phyloP scores from a whole-genome alignment of 805 yeast species.

The Monosporozyma solicola region DNA sequence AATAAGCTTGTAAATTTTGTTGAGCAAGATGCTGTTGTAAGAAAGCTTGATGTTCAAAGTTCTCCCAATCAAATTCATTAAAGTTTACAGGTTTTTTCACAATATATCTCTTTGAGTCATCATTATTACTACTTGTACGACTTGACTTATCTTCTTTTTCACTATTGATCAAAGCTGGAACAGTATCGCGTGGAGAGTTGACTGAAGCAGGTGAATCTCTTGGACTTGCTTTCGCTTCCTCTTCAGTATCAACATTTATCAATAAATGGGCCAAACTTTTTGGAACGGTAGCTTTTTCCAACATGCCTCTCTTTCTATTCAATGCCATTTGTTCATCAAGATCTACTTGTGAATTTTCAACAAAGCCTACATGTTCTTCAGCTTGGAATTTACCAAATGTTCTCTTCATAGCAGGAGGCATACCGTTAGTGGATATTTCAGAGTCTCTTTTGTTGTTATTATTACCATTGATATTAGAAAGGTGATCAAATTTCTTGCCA shows the following conservation, averaged over 20 bases:
- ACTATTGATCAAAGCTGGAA: not conserved
- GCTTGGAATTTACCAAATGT: slow-evolving; percentile 30
- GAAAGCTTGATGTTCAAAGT: slow-evolving; percentile 29
- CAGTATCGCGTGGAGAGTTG: not conserved
- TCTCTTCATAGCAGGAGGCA: slow-evolving; percentile 54
- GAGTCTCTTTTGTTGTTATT: not conserved
- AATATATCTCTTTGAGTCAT: slow-evolving; percentile 15
- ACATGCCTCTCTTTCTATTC: slow-evolving; percentile 38
- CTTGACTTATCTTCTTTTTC: not conserved
- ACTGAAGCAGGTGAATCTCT: not conserved
- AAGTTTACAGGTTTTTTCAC: slow-evolving; percentile 28
- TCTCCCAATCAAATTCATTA: slow-evolving; percentile 29
- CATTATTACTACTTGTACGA: not conserved
- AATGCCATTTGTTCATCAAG: slow-evolving; percentile 41
- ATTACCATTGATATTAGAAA: not conserved
- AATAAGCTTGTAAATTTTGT: slow-evolving; percentile 28
- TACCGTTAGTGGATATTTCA: slow-evolving; percentile 27
- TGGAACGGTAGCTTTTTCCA: slow-evolving; percentile 46
- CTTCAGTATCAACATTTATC: slow-evolving; percentile 29
- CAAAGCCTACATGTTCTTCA: slow-evolving; percentile 29
- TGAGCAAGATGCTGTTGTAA: slow-evolving; percentile 30
- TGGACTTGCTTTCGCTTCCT: not conserved
- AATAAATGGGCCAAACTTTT: slow-evolving; percentile 46
- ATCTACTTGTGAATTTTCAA: slow-evolving; percentile 33
- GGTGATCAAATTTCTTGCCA: not conserved